Base-by-base conservation (phyloP, 306 rosid species). In the Datisca glomerata region DNA sequence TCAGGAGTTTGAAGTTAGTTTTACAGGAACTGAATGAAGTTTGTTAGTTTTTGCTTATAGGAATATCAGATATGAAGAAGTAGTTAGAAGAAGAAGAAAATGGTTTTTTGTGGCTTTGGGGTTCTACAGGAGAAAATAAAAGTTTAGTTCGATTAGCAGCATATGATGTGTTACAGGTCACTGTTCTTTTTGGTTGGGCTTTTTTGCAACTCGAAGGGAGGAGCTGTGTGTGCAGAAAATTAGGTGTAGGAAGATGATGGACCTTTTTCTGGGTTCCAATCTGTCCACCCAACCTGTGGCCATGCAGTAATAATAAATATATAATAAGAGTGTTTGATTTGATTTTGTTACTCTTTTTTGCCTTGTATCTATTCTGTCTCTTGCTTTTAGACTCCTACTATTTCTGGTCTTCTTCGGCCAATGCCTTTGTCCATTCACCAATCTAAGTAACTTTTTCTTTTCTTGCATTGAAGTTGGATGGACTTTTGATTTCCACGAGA, bases 401-500 rank as follows among this genome's bases (percentile, higher is more conserved):
- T n/a, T n/a, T n/a, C n/a, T n/a, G n/a, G n/a, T n/a, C n/a, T n/a
- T n/a, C n/a, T n/a, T n/a, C n/a, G n/a, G n/a, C n/a, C n/a, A n/a
- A n/a, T n/a, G n/a, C n/a, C n/a, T n/a, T n/a, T n/a, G n/a, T n/a
- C n/a, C n/a, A n/a, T n/a, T n/a, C n/a, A n/a, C n/a, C n/a, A n/a
- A n/a, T n/a, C n/a, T n/a, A n/a, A n/a, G n/a, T n/a, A n/a, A n/a
- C n/a, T n/a, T n/a, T n/a, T n/a, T n/a, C n/a, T n/a, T n/a, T n/a
- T n/a, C n/a, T n/a, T n/a, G n/a, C n/a, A n/a, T n/a, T n/a, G n/a
- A n/a, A 17, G 24, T 3, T 5, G 14, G 36, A 24, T 43, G 35
- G 27, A 23, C 63, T 73, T 73, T 64, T 61, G 23, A 69, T 47
- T 21, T 47, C 43, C 47, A 65, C 69, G 27, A 64, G 72, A 56